Conservation (phyloP, 2,329 filamentous ascomycete species). For the Teratosphaeria pseudoeucalypti region DNA sequence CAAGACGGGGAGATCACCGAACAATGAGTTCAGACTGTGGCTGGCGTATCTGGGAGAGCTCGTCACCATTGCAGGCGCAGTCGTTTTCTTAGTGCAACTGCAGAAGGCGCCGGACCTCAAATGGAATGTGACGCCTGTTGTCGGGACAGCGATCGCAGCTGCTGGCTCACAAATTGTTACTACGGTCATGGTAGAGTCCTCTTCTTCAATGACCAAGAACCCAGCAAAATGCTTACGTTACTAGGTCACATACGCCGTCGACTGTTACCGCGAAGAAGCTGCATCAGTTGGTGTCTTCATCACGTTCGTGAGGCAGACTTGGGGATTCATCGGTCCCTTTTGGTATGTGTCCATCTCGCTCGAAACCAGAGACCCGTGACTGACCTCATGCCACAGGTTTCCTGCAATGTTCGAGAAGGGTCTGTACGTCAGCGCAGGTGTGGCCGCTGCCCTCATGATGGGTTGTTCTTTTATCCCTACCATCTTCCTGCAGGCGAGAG, state of each 20-base stretch:
- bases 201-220: too few relatives aligned
- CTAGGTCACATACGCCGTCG: slow-evolving; percentile 42
- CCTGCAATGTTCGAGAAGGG: slow-evolving; percentile 26
- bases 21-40: slow-evolving; percentile 46
- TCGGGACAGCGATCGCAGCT: slow-evolving; percentile 40
- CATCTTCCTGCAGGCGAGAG: slow-evolving; percentile 8
- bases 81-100: slow-evolving; percentile 44
- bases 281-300: slow-evolving; percentile 47
- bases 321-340: slow-evolving; percentile 40
- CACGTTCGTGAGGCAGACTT: slow-evolving; percentile 44
- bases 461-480: slow-evolving; percentile 9
- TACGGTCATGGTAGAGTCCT: slow-evolving; percentile 29
- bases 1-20: slow-evolving; percentile 24
- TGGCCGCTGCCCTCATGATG: slow-evolving; percentile 21
- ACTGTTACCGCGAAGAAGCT: slow-evolving; percentile 42
- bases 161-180: slow-evolving; percentile 51
- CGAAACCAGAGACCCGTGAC: not conserved
- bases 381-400: slow-evolving; percentile 14
- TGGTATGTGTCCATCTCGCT: not conserved
- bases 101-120: slow-evolving; percentile 30
- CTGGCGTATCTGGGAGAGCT: slow-evolving; percentile 43
- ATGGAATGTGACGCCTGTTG: slow-evolving; percentile 46
- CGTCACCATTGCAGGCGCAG: slow-evolving; percentile 39
- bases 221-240: too few relatives aligned
- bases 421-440: slow-evolving; percentile 24